phyloP scores from a whole-genome alignment of 352 stramenopile species.

The Phytophthora constricta region DNA sequence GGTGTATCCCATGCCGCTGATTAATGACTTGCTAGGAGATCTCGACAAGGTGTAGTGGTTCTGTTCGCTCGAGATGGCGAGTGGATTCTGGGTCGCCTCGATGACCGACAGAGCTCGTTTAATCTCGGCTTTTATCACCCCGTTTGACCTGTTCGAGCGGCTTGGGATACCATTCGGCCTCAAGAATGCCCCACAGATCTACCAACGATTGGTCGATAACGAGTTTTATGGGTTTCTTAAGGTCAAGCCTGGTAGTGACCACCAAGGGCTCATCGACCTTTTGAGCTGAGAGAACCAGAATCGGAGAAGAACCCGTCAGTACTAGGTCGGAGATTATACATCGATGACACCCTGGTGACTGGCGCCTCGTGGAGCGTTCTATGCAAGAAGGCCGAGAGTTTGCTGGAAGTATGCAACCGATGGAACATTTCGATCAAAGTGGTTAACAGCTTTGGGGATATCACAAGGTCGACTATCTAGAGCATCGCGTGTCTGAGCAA shows the following conservation, averaged over 20 bases:
- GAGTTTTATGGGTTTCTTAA: neutral
- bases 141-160: neutral
- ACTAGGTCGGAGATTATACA: conserved; percentile 25
- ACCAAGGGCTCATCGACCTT: neutral
- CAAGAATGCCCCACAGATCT: neutral
- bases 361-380: conserved; percentile 12
- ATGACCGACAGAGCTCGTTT: neutral
- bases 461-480: conserved; percentile 18
- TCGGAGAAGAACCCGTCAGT: neutral
- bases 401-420: conserved; percentile 17
- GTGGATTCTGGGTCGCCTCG: neutral
- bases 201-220: neutral
- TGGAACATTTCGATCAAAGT: conserved; percentile 31
- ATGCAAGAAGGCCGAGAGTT: neutral
- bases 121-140: neutral
- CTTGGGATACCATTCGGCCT: neutral
- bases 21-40: conserved; percentile 7
- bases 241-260: neutral
- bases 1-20: conserved; percentile 23
- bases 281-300: neutral
- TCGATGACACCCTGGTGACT: conserved; percentile 30
- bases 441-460: conserved; percentile 29
- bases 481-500: neutral
- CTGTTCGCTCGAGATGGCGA: neutral
- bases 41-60: neutral